Base-by-base conservation (phyloP, 495 filamentous ascomycete genomes). In the Neurospora sp. region DNA sequence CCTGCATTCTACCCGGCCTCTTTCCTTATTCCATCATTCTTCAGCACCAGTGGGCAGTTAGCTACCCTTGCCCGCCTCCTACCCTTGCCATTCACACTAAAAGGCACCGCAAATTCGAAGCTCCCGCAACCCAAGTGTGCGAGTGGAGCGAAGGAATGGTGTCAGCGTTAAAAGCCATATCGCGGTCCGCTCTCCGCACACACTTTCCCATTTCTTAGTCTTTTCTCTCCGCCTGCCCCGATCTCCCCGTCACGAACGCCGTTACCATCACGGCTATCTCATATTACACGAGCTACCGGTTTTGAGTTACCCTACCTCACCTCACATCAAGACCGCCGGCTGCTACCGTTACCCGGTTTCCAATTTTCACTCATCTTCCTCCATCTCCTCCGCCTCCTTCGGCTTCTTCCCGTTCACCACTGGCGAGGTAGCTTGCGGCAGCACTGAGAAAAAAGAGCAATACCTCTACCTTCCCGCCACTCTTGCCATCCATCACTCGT, bases 401-500 rank as follows among this genome's bases (percentile, higher is more conserved):
- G 54, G 54, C 54, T 66, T 66, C 23, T 66, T 66, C 54, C 54
- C 54, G 27, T 35, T 9, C 54, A 18, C 27, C 37, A 71, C 69
- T 38, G 38, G 46, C 69, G 70, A 72, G 18, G 46, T 39, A 72
- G 69, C 46, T 31, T 38, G 72, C 62, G 69, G 9, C 69, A 39
- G 62, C 62, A 27, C 66, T 70, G 23, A 27, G 23, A 39, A 39
- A 39, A 62, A 35, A 35, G 23, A 35, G 54, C 46, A 72, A 35
- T 31, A 62, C 18, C 70, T 18, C 39, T 72, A n/a, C 39, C n/a
- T 54, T 62, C 27, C 20, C 14, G n/a, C 37, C 42, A 16, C 59
- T 38, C 48, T 69, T 70, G 31, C 20, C 38, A 37, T 37, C 54
- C 12, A 37, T 37, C 54, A 66, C 54, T 80, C 14, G 77, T 81